Conservation (phyloP, 1,139 yeast genomes). For the Candida sp. region DNA sequence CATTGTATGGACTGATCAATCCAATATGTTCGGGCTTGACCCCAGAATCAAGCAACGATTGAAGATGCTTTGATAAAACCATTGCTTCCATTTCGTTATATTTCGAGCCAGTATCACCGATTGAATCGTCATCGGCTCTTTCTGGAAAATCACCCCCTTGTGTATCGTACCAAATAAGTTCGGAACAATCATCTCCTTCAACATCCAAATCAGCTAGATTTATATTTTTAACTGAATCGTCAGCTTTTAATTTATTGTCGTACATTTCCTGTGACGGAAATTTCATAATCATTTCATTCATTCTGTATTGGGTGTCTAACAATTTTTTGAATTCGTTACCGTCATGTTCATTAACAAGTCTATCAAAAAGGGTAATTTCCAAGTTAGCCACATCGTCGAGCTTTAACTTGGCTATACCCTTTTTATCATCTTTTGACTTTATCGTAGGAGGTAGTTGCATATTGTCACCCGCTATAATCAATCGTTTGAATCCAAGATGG, state of each 20-base stretch:
- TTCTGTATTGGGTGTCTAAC: conserved; percentile 78
- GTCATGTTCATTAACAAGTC: conserved; percentile 56
- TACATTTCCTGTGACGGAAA: conserved; percentile 75
- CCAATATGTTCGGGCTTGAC: conserved; percentile 60
- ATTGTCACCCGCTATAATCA: conserved; percentile 84
- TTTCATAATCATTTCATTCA: conserved; percentile 75
- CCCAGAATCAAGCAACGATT: conserved; percentile 43
- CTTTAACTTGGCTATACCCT: conserved; percentile 20
- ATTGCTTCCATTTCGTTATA: conserved; percentile 72
- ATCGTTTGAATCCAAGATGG: conserved; percentile 54
- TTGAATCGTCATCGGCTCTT: conserved; percentile 39
- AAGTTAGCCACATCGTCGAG: conserved; percentile 33
- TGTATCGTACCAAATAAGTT: conserved; percentile 81
- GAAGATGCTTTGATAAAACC: conserved; percentile 57
- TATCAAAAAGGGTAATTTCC: conserved; percentile 73
- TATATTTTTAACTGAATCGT: conserved; percentile 50
- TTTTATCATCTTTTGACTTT: conserved; percentile 34
- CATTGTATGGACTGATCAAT: conserved; percentile 83
- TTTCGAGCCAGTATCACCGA: conserved; percentile 46
- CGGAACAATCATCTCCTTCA: conserved; percentile 32
- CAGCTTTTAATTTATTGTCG: conserved; percentile 61
- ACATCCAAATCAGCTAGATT: conserved; percentile 51
- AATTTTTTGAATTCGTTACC: conserved; percentile 48
- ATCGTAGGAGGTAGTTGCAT: conserved; percentile 84
- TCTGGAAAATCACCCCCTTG: conserved; percentile 87